These are phyloP conservation scores for Phytophthora cryptogea DNA, from an alignment of 352 stramenopile genomes.

Conservation along the genomic window DNA sequence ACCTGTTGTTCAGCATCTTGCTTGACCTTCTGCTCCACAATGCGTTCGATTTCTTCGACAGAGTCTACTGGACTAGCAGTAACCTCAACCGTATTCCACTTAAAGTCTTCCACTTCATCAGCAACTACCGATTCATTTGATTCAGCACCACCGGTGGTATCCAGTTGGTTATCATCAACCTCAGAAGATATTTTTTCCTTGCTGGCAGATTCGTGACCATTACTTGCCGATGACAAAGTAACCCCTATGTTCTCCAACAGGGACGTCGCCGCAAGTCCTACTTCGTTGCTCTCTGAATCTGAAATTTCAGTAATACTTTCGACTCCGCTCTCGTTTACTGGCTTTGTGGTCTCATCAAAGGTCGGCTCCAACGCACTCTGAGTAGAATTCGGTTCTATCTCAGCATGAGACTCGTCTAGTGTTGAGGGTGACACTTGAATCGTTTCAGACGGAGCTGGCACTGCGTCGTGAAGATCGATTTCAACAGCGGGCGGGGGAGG, in stretches of 20 bases:
- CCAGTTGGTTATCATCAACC: neutral
- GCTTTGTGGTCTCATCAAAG: neutral
- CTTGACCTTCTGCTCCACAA: constrained; percentile 5
- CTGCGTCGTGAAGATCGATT: neutral
- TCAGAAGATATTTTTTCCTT: constrained; percentile 8
- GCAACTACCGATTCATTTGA: neutral
- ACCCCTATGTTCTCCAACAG: neutral
- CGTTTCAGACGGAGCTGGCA: neutral
- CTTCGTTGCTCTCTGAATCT: neutral
- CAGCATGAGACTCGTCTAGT: constrained; percentile 6
- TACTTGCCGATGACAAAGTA: neutral
- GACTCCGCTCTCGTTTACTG: neutral
- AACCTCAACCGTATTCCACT: neutral
- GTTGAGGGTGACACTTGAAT: neutral
- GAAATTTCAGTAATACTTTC: neutral
- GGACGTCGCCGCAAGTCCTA: too few relatives aligned
- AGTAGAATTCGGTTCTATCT: neutral
- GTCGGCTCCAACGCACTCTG: neutral
- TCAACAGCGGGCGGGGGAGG: neutral
- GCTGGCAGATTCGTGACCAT: constrained; percentile 1
- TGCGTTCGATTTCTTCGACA: neutral
- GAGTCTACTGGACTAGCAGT: neutral
- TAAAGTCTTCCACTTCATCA: neutral
- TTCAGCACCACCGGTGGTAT: neutral
- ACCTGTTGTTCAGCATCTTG: neutral